Conservation (phyloP, 2,329 filamentous ascomycete species). For the Hypoxylon sp. region DNA sequence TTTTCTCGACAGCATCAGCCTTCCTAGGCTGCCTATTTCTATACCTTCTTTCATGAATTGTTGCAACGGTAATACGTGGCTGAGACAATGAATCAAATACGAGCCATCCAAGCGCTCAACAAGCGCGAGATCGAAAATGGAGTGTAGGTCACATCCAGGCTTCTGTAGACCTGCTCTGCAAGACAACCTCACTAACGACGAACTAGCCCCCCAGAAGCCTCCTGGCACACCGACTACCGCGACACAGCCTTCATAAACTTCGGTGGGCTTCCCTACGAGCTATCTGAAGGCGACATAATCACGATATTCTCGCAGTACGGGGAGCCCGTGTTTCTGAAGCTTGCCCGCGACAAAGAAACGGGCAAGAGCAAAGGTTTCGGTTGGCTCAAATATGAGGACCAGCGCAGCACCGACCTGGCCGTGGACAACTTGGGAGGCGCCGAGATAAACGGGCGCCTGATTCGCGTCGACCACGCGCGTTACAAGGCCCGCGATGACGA, state of each 20-base stretch:
- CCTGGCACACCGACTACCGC: constrained; percentile 97
- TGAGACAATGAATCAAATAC: constrained; percentile 88
- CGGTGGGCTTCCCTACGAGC: constrained; percentile 90
- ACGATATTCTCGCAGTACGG: constrained; percentile 98
- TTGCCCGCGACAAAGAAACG: constrained; percentile 94
- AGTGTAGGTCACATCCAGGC: constrained; percentile 68
- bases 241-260: constrained; percentile 98
- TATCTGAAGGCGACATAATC: constrained; percentile 95
- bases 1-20: constrained; percentile 22
- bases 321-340: constrained; percentile 92
- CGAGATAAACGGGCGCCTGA: constrained; percentile 81
- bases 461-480: constrained; percentile 92
- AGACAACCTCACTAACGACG: constrained; percentile 47
- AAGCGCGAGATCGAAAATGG: constrained; percentile 93
- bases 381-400: constrained; percentile 98
- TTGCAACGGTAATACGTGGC: not conserved
- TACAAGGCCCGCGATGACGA: constrained; percentile 92
- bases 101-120: constrained; percentile 92
- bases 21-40: constrained; percentile 16
- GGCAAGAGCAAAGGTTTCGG: constrained; percentile 95
- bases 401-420: constrained; percentile 93
- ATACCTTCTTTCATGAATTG: constrained; percentile 21
- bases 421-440: constrained; percentile 96
- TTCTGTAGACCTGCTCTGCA: not conserved
- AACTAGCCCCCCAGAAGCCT: constrained; percentile 82